Percentiles rank a stretch among this genome's conserved stretches.
Conservation (phyloP, 2,329 filamentous ascomycete species). For the Fusarium sarcochroum region DNA sequence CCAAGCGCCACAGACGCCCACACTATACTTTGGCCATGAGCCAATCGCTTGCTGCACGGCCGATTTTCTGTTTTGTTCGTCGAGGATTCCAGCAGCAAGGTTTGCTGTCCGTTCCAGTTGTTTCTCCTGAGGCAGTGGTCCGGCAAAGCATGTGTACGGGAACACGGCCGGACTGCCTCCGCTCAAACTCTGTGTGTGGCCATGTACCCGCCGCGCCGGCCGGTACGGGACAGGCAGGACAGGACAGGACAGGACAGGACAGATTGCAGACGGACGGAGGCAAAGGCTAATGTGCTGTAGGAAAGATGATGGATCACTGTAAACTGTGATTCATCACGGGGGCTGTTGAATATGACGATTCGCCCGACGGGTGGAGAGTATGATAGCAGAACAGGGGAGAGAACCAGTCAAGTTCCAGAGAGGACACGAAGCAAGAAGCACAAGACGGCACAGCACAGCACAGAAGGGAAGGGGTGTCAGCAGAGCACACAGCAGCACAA, state of each 20-base stretch:
- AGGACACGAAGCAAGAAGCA: constrained; percentile 41
- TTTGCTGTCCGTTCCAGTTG: constrained; percentile 49
- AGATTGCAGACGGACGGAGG: constrained; percentile 30
- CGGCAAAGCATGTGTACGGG: constrained; percentile 34
- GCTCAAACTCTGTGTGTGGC: constrained; percentile 43
- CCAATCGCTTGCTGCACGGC: constrained; percentile 39
- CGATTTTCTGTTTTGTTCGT: constrained; percentile 35
- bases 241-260: neutral
- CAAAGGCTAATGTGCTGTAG: constrained; percentile 35
- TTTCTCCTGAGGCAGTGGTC: constrained; percentile 23
- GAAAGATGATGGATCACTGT: constrained; percentile 13
- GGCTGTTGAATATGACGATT: constrained; percentile 46
- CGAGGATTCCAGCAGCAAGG: constrained; percentile 44
- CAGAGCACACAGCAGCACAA: constrained; percentile 40
- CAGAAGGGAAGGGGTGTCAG: constrained; percentile 44
- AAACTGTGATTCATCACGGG: constrained; percentile 47
- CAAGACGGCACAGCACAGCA: constrained; percentile 35
- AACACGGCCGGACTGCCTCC: constrained; percentile 23
- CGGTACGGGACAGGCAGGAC: constrained; percentile 20
- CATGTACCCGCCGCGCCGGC: constrained; percentile 35
- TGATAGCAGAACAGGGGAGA: neutral
- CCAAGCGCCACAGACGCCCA: constrained; percentile 43
- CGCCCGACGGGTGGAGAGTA: constrained; percentile 44
- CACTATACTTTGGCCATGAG: constrained; percentile 20
- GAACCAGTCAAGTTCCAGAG: constrained; percentile 34